Evolutionary conservation across 768 basidiomycete genomes (phyloP), one percentile per base, ranked within the genome.

Genomic region (Pisolithus tinctorius): DNA sequence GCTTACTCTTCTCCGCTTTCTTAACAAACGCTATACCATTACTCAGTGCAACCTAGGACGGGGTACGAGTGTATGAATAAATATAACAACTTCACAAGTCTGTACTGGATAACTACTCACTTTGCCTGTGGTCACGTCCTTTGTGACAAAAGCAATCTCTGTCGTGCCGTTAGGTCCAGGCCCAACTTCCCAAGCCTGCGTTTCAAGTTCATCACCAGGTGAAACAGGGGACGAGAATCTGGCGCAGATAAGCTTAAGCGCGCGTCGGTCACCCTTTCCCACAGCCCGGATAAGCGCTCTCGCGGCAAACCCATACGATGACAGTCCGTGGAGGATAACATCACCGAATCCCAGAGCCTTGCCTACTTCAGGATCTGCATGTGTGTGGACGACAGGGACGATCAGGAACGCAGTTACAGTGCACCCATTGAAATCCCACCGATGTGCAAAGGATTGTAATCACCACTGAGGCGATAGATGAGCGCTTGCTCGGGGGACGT

Each of bases 201-300:
- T 90, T 76, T 92, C 84, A 29, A 92, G 74, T 39, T 75, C 78
- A 63, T 92, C 88, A 0, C 90, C 90, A 8, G 89, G 90, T 66
- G 79, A 83, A 10, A 93, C 88, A 29, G 90, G 91, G 1, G 86
- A 75, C 0, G 88, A 89, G 72, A 94, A 94, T 26, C 86, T 75
- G 29, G 76, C 83, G 13, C 84, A 83, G 60, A 87, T 86, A 58
- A 81, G 73, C 54, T 75, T 81, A 54, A 94, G 70, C 2, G 84
- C 73, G 4, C 71, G 71, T 3, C 84, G 76, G 56, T 87, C 79
- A 41, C 77, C 77, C 0, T 74, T 77, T 0, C 81, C 88, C 11
- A 84, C 74, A 1, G 75, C 74, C 51, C 77, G 75, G 54, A 94
- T 73, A 49, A 93, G 68, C 1, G 81, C 87, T 40, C 90, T 82